Evolutionary conservation across 495 filamentous ascomycete species (phyloP).

Genomic region (Penicillium manginii): DNA sequence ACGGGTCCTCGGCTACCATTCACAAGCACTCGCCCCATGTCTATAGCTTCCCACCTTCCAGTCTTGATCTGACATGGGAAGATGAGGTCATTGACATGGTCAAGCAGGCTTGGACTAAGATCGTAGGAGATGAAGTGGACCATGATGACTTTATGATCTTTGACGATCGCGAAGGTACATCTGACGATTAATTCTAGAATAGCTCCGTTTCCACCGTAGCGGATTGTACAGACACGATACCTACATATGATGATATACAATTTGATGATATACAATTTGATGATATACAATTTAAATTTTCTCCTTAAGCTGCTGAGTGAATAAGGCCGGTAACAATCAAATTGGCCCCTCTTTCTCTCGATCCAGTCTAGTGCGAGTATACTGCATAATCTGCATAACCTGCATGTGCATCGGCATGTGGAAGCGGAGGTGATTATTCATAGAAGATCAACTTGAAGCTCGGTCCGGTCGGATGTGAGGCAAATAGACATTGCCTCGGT

Average conservation of each 20-base stretch:
- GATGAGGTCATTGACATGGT: constrained; percentile 66
- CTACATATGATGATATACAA: constrained; percentile 1
- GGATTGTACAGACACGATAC: constrained; percentile 3
- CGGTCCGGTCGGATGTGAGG: constrained; percentile 1
- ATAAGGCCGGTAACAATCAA: too few relatives aligned
- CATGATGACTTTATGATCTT: constrained; percentile 66
- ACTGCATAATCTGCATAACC: too few relatives aligned
- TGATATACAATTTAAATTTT: background rate
- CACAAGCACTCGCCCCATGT: constrained; percentile 30
- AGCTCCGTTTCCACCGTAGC: background rate
- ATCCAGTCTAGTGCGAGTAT: too few relatives aligned
- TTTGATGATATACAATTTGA: background rate
- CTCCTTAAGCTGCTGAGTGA: background rate
- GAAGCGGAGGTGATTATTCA: background rate
- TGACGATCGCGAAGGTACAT: constrained; percentile 44
- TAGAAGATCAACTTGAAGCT: background rate
- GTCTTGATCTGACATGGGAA: constrained; percentile 68
- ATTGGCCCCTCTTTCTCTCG: too few relatives aligned
- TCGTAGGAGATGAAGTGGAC: constrained; percentile 54
- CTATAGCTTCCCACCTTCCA: constrained; percentile 53
- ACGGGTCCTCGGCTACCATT: constrained; percentile 12
- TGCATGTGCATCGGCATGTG: background rate
- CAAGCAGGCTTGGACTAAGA: constrained; percentile 62
- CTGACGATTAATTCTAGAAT: constrained; percentile 35
- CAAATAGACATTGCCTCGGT: background rate